These are phyloP conservation scores for Mucor indicus DNA, from an alignment of 371 early-diverging fungal genomes.

Conservation along the genomic window DNA sequence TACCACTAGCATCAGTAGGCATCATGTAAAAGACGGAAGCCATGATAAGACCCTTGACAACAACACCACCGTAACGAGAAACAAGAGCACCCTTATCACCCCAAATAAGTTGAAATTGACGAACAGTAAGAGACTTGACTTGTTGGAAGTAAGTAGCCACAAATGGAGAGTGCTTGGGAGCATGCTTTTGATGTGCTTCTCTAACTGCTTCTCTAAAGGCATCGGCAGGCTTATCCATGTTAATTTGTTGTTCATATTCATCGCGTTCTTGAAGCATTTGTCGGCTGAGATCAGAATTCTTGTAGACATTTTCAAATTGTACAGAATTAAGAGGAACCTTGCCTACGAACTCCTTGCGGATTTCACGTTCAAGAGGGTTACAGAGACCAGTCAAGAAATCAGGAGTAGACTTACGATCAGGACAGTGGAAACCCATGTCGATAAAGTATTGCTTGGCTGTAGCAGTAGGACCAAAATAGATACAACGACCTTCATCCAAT, in stretches of 20 bases:
- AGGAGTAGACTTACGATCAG: constrained; percentile 70
- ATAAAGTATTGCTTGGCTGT: constrained; percentile 65
- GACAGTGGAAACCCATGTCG: constrained; percentile 64
- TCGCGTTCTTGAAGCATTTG: constrained; percentile 29
- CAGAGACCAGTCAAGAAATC: constrained; percentile 76
- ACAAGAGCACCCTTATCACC: constrained; percentile 50
- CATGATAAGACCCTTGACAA: constrained; percentile 65
- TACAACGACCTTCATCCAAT: constrained; percentile 68
- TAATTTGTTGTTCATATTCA: constrained; percentile 35
- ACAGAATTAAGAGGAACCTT: constrained; percentile 44
- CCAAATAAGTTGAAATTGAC: constrained; percentile 47
- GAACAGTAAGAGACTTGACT: constrained; percentile 52
- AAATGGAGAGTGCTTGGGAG: constrained; percentile 50
- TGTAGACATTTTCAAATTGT: constrained; percentile 45
- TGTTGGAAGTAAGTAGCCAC: constrained; percentile 57
- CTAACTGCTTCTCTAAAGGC: constrained; percentile 49
- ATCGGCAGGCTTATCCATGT: constrained; percentile 28
- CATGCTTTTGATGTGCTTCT: constrained; percentile 52
- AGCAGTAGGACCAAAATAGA: constrained; percentile 70
- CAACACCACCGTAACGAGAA: constrained; percentile 55
- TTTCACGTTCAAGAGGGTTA: constrained; percentile 56
- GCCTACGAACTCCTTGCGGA: constrained; percentile 49
- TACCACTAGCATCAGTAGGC: constrained; percentile 51
- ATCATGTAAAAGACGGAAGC: constrained; percentile 67
- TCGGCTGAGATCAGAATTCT: constrained; percentile 30